Conservation (phyloP, 2,329 filamentous ascomycete genomes). For the Pseudohalonectria lignicola region DNA sequence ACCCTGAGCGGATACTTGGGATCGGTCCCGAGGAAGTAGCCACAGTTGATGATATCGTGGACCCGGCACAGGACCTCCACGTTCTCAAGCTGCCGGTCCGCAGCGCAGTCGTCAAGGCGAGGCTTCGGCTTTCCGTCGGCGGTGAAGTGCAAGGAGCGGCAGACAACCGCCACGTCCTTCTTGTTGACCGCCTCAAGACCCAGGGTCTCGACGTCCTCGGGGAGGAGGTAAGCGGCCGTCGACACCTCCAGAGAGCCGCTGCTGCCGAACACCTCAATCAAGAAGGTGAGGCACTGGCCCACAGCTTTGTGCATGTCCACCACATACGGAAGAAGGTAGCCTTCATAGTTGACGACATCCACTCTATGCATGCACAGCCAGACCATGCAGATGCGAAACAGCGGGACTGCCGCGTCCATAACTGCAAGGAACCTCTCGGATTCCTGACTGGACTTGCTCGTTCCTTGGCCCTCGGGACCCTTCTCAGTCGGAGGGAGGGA, state of each 20-base stretch:
- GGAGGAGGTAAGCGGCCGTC: conserved; percentile 35
- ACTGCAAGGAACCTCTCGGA: conserved; percentile 21
- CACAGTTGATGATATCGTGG: conserved; percentile 11
- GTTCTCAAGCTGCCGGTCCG: conserved; percentile 3
- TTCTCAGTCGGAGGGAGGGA: conserved; percentile 25
- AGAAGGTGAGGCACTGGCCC: conserved; percentile 32
- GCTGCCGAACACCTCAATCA: conserved; percentile 32
- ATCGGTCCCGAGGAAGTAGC: conserved; percentile 7
- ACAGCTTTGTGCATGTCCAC: conserved; percentile 34
- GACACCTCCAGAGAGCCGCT: conserved; percentile 18
- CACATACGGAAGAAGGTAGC: conserved; percentile 31
- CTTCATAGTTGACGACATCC: conserved; percentile 33
- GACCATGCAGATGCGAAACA: conserved; percentile 40
- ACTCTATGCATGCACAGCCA: conserved; percentile 38
- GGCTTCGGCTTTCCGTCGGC: conserved; percentile 13
- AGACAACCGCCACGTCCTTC: conserved; percentile 12
- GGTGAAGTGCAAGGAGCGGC: conserved; percentile 21
- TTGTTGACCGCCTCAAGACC: conserved; percentile 29
- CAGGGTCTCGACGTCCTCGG: conserved; percentile 36
- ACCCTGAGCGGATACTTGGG: conserved; percentile 8
- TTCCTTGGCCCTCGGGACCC: conserved; percentile 21
- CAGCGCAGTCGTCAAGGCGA: conserved; percentile 7
- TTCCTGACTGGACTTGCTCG: conserved; percentile 11
- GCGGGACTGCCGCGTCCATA: conserved; percentile 33
- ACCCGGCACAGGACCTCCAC: conserved; percentile 10